Conservation (phyloP, 1,139 yeast genomes). For the Spathaspora sp. region DNA sequence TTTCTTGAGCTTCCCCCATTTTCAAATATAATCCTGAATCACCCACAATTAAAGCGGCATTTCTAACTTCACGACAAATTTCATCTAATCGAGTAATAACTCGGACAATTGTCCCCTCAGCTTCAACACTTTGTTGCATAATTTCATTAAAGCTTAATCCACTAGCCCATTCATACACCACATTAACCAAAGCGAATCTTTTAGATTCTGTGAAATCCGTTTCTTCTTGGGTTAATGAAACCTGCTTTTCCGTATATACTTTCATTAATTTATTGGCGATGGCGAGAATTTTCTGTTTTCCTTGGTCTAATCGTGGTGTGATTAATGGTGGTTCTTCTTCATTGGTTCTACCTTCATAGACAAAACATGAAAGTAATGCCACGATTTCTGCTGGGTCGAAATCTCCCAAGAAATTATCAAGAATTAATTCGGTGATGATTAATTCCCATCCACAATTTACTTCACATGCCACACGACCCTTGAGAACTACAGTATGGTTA, state of each 20-base stretch:
- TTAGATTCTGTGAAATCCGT: conserved; percentile 79
- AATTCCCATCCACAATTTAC: conserved; percentile 90
- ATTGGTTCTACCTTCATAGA: conserved; percentile 81
- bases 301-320: conserved; percentile 83
- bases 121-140: conserved; percentile 83
- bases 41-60: conserved; percentile 93
- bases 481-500: conserved; percentile 68
- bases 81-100: conserved; percentile 94
- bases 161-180: conserved; percentile 97
- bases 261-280: conserved; percentile 65
- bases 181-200: conserved; percentile 87
- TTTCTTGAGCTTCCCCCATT: conserved; percentile 91
- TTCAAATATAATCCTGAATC: conserved; percentile 84
- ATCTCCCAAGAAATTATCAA: conserved; percentile 89
- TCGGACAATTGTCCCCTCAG: conserved; percentile 97
- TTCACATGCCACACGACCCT: conserved; percentile 87
- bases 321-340: conserved; percentile 59
- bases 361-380: conserved; percentile 86
- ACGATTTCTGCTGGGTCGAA: conserved; percentile 96
- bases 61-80: conserved; percentile 90
- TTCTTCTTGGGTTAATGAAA: conserved; percentile 79
- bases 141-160: conserved; percentile 91
- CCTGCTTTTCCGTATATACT: conserved; percentile 67
- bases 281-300: conserved; percentile 66
- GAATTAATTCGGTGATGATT: conserved; percentile 80